phyloP scores from a whole-genome alignment of 2,329 filamentous ascomycete species.

The Fusarium albosuccineum region DNA sequence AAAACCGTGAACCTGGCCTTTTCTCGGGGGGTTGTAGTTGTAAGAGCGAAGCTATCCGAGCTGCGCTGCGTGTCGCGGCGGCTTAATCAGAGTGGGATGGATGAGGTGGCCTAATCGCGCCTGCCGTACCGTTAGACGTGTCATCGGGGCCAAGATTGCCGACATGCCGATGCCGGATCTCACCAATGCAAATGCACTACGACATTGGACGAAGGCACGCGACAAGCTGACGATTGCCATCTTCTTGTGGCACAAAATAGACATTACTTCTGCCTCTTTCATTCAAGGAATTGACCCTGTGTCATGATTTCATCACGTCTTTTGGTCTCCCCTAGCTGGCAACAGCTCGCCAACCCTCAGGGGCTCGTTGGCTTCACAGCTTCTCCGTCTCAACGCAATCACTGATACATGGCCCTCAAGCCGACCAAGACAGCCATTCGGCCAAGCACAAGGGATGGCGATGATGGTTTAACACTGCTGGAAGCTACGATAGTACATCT shows the following conservation, averaged over 20 bases:
- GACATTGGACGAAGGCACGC: neutral
- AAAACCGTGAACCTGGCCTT: conserved; percentile 34
- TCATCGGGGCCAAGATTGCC: conserved; percentile 36
- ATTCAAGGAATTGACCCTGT: neutral
- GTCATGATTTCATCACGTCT: neutral
- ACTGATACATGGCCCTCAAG: neutral
- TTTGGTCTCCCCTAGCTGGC: neutral
- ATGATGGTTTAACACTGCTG: conserved; percentile 42
- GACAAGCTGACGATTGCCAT: neutral
- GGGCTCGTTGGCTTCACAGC: conserved; percentile 1
- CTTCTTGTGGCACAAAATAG: neutral
- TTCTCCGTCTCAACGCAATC: neutral
- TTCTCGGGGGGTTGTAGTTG: conserved; percentile 34
- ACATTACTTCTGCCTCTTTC: neutral
- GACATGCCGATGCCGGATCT: conserved; percentile 35
- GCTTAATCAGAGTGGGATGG: conserved; percentile 35
- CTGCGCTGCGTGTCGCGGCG: conserved; percentile 14
- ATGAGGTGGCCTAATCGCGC: conserved; percentile 44
- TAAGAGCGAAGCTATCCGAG: conserved; percentile 36
- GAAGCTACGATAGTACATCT: conserved; percentile 45
- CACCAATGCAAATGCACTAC: neutral
- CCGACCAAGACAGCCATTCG: neutral
- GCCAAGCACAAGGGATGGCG: conserved; percentile 16
- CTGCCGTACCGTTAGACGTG: conserved; percentile 10
- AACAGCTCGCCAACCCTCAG: neutral